A percentile compares a stretch with the other conserved stretches of the same genome.
These are phyloP conservation scores for Helianthus tuberosus DNA, from an alignment of 129 eudicot genomes.

Conservation along the genomic window DNA sequence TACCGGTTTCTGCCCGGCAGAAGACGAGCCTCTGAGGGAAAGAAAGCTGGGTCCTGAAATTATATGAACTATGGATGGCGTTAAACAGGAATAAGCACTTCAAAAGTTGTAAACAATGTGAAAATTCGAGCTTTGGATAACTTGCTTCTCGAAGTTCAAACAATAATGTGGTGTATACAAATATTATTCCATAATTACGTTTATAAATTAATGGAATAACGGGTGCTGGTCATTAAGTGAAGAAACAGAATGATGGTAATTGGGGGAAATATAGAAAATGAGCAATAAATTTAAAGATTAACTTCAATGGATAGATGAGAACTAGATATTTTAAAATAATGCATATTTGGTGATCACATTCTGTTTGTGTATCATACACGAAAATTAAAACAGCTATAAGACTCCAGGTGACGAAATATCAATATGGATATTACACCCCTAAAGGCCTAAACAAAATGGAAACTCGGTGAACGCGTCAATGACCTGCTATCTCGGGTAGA, in stretches of 20 bases:
- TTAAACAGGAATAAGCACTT: constrained; percentile 20
- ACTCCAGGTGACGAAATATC: not conserved
- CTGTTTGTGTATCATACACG: not conserved
- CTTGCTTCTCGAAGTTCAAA: not conserved
- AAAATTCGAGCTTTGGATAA: not conserved
- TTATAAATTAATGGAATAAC: not conserved
- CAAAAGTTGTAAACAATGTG: not conserved
- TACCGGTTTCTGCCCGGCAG: constrained; percentile 59
- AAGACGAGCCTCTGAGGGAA: constrained; percentile 58
- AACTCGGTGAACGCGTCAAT: not conserved
- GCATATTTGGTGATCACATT: not conserved
- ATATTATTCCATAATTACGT: not conserved
- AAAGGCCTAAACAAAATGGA: not conserved
- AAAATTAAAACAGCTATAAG: not conserved
- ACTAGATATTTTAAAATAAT: not conserved
- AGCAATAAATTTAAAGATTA: not conserved
- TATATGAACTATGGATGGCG: constrained; percentile 25
- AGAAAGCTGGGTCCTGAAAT: constrained; percentile 51
- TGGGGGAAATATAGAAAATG: not conserved
- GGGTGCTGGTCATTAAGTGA: not conserved
- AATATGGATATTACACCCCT: not conserved
- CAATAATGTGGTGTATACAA: not conserved
- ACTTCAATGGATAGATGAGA: not conserved
- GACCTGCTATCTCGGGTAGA: not conserved
- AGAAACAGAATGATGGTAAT: constrained; percentile 16